Base-by-base conservation (phyloP, 2,329 filamentous ascomycete genomes). In the Parastagonospora nodorum region DNA sequence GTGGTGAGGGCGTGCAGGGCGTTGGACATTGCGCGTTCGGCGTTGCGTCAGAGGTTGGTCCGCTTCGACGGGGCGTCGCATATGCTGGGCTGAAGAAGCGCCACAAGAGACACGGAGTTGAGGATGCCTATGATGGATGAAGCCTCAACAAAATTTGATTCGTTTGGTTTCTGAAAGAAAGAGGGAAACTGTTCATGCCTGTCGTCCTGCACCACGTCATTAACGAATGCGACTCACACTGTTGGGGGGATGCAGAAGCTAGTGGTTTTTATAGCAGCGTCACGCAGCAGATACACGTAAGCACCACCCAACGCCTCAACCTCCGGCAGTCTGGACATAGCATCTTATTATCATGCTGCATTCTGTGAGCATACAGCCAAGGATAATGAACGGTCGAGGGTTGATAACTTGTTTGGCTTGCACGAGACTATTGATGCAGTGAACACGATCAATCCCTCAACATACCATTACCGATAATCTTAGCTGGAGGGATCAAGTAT, bases 261-360 rank as follows among this genome's bases (percentile, higher is more conserved):
- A 24, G 19, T 24, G 5, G 19, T 24, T 3, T 24, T 3, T 3
- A 3, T 24, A 24, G 19, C 19, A 24, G 19, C 19, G 19, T 24
- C 19, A 24, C 19, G 19, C 19, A 84, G 63, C 48, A 84, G 63
- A 55, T 84, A 84, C 4, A 84, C 80, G 57, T 84, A 84, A 1
- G 82, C 82, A 11, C 82, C 81, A 2, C 81, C 80, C 2, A 84
- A 67, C 66, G 84, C 81, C 55, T 80, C 75, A 0, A 79, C 77
- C 41, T 80, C 75, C 0, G 81, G 82, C 32, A 84, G 57, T 27
- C 81, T 70, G 9, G 80, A 81, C 74, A 84, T 83, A 2, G 81
- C 81, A 2, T 82, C 80, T 58, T 84, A 84, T 61, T 84, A 83
- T 67, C 82, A 78, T 5, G 19, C 19, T 24, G 5, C 8, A 4